A percentile compares a stretch with the other conserved stretches of the same genome.
phyloP scores from a whole-genome alignment of 352 stramenopile genomes.

The Globisporangium abappressorium region DNA sequence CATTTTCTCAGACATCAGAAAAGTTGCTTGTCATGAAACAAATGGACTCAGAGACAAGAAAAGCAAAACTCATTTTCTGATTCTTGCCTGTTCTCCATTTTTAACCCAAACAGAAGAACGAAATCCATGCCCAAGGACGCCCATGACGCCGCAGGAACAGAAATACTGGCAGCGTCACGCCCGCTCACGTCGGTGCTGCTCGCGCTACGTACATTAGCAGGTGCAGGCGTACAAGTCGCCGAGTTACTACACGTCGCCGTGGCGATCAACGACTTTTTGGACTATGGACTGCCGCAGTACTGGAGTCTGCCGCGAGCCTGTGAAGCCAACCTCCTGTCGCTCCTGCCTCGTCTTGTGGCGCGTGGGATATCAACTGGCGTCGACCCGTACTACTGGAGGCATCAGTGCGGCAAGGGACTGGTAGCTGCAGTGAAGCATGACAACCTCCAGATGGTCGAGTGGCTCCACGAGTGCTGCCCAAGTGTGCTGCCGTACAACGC shows the following conservation, averaged over 20 bases:
- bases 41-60: no score
- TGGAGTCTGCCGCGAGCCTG: background rate
- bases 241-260: background rate
- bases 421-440: slow-evolving; percentile 2
- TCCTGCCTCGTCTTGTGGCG: background rate
- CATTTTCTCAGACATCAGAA: no score
- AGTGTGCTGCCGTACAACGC: background rate
- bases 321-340: background rate
- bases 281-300: background rate
- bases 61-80: no score
- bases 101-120: no score
- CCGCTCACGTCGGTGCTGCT: no score
- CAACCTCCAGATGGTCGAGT: slow-evolving; percentile 1
- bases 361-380: background rate
- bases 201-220: no score
- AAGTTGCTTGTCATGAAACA: no score
- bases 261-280: background rate
- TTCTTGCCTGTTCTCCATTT: no score
- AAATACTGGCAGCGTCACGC: no score
- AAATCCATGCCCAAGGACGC: no score
- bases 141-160: no score
- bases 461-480: background rate
- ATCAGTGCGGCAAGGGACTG: background rate
- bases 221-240: background rate
- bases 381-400: background rate